Conservation (phyloP, 164 flowering plant genomes). For the Magnolia officinalis region DNA sequence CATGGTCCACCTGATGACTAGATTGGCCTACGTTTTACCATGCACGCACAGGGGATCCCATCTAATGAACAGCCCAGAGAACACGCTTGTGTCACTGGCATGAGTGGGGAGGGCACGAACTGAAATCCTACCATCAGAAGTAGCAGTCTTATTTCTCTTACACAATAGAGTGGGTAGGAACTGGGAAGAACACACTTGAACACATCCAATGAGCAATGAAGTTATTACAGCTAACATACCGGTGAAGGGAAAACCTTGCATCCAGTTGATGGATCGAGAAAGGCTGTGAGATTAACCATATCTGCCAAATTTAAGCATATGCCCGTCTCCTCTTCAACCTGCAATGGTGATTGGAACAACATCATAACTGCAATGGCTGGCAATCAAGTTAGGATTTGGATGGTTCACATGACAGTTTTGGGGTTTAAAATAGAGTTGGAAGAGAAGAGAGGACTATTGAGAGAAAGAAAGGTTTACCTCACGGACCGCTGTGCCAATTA, state of each 20-base stretch:
- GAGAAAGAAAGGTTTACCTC: slow-evolving; percentile 46
- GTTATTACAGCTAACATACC: slow-evolving; percentile 32
- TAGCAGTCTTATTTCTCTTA: not conserved
- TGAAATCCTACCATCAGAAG: not conserved
- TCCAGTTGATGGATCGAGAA: slow-evolving; percentile 78
- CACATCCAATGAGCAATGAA: not conserved
- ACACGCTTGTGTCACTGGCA: not conserved
- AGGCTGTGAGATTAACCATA: slow-evolving; percentile 79
- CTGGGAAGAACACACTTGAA: not conserved
- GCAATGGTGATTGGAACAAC: slow-evolving; percentile 21
- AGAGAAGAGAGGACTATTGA: not conserved
- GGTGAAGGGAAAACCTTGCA: slow-evolving; percentile 80
- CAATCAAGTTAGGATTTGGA: not conserved
- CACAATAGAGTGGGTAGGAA: not conserved
- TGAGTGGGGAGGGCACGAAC: not conserved
- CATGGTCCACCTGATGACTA: not conserved
- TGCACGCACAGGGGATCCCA: not conserved
- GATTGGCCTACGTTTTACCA: not conserved
- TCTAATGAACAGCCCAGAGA: not conserved
- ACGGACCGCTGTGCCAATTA: slow-evolving; percentile 89
- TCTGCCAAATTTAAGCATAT: slow-evolving; percentile 56
- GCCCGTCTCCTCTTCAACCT: slow-evolving; percentile 98
- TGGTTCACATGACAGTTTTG: not conserved
- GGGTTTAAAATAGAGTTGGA: not conserved
- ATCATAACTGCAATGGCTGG: not conserved